Evolutionary conservation across 2,329 filamentous ascomycete species (phyloP), one percentile per base, ranked within the genome.

Genomic region (Metarhizium rileyi): DNA sequence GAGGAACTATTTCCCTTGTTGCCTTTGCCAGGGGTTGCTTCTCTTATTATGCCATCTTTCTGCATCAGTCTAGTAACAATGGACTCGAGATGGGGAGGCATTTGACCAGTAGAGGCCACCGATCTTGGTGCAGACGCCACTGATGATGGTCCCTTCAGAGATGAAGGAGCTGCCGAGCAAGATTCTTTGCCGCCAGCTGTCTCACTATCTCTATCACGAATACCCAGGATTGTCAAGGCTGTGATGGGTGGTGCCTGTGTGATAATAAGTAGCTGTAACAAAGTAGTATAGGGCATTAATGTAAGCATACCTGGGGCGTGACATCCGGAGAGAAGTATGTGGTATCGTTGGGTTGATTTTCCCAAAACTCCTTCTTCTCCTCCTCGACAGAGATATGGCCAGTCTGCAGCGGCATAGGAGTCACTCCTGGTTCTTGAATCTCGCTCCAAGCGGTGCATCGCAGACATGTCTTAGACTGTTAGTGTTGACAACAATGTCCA

Each of bases 391-490:
- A 66, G 10, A 65, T 51, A 27, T 68, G 64, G 0, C 64, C 66
- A 0, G 65, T 65, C 26, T 61, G 60, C 1, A 67, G 55, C 0
- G 61, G 59, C 0, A 51, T 48, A 0, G 66, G 65, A 0, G 54
- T 57, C 3, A 68, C 61, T 1, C 53, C 55, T 1, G 62, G 62
- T 30, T 70, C 68, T 36, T 69, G 66, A 1, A 59, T 63, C 28
- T 66, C 63, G 0, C 50, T 57, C 68, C 68, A 71, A 3, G 62
- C 65, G 9, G 56, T 58, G 47, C 68, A 71, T 48, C 57, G 53
- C 38, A 52, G 57, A 52, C 68, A 71, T 33, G 55, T 55, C 68
- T 4, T 6, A 16, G 10, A 27, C 5, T 18, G 23, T 26, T 22
- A 23, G 25, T 22, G 23, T 33, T n/a, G 2, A n/a, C 8, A 14